Evolutionary conservation across 2,329 filamentous ascomycete genomes (phyloP).

Genomic region (Coleophoma cylindrospora): DNA sequence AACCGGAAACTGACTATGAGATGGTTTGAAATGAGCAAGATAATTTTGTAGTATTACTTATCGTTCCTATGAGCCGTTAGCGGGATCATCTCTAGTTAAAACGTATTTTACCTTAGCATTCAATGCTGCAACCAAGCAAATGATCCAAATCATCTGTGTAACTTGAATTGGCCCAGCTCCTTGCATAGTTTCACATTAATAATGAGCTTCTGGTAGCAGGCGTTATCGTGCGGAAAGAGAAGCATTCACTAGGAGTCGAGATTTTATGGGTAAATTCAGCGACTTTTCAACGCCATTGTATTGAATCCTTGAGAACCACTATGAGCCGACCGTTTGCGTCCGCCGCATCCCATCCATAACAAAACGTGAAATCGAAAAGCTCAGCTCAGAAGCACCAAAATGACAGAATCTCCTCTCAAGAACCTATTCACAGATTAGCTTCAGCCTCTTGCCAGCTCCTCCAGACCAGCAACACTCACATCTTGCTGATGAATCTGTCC

Average conservation of each 20-base stretch:
- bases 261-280: conserved; percentile 12
- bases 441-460: conserved; percentile 5
- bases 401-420: conserved; percentile 30
- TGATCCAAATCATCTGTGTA: too few species aligned
- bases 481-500: conserved; percentile 97
- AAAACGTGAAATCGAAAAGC: conserved; percentile 5
- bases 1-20: conserved; percentile 23
- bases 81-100: too few species aligned
- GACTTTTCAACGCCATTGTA: conserved; percentile 22
- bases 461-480: conserved; percentile 50
- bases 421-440: conserved; percentile 21
- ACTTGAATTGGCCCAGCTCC: too few species aligned
- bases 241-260: background rate
- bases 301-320: conserved; percentile 15
- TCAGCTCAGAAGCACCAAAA: conserved; percentile 29
- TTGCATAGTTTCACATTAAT: too few species aligned
- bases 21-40: conserved; percentile 16
- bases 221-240: too few species aligned
- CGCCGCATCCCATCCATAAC: conserved; percentile 7
- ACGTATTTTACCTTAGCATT: too few species aligned
- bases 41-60: too few species aligned
- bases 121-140: too few species aligned
- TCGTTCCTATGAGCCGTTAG: too few species aligned
- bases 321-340: background rate
- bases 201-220: too few species aligned